A percentile compares a stretch with the other conserved stretches of the same genome.
Evolutionary conservation across 768 basidiomycete genomes (phyloP).

Genomic region (Tylopilus sp.): DNA sequence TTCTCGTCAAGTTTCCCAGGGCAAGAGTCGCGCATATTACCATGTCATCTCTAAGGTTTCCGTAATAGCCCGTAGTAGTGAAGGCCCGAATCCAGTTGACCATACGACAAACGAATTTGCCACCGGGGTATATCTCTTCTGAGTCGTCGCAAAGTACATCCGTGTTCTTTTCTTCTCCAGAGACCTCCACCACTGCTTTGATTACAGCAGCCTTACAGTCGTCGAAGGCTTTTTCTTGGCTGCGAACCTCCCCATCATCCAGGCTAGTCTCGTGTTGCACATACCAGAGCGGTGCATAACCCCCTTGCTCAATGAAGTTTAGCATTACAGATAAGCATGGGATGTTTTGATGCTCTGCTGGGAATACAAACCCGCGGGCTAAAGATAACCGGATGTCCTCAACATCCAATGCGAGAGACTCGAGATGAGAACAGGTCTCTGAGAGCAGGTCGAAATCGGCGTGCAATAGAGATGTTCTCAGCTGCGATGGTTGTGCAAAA

Average conservation of each 20-base stretch:
- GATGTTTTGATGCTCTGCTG: slow-evolving; percentile 52
- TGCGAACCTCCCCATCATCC: slow-evolving; percentile 45
- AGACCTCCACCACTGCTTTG: slow-evolving; percentile 81
- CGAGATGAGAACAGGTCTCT: slow-evolving; percentile 71
- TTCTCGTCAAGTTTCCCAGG: slow-evolving; percentile 75
- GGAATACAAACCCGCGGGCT: slow-evolving; percentile 60
- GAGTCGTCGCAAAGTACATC: slow-evolving; percentile 75
- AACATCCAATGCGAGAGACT: slow-evolving; percentile 74
- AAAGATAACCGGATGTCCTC: slow-evolving; percentile 72
- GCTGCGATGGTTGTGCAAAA: slow-evolving; percentile 38
- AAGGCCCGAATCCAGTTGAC: slow-evolving; percentile 70
- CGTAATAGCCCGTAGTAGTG: slow-evolving; percentile 35
- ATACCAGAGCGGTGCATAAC: slow-evolving; percentile 66
- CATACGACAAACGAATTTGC: slow-evolving; percentile 69
- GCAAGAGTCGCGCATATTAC: slow-evolving; percentile 79
- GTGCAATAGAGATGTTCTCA: slow-evolving; percentile 47
- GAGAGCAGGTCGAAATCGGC: slow-evolving; percentile 72
- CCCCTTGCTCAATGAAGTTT: slow-evolving; percentile 70
- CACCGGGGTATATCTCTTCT: slow-evolving; percentile 55
- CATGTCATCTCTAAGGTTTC: slow-evolving; percentile 62
- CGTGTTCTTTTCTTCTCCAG: slow-evolving; percentile 76
- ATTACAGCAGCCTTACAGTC: slow-evolving; percentile 84
- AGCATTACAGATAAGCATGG: slow-evolving; percentile 63
- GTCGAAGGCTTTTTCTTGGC: slow-evolving; percentile 70
- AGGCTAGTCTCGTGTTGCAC: slow-evolving; percentile 32